A percentile compares a stretch with the other conserved stretches of the same genome.
Evolutionary conservation across 495 filamentous ascomycete genomes (phyloP).

Genomic region (Trichoderma gamsii): DNA sequence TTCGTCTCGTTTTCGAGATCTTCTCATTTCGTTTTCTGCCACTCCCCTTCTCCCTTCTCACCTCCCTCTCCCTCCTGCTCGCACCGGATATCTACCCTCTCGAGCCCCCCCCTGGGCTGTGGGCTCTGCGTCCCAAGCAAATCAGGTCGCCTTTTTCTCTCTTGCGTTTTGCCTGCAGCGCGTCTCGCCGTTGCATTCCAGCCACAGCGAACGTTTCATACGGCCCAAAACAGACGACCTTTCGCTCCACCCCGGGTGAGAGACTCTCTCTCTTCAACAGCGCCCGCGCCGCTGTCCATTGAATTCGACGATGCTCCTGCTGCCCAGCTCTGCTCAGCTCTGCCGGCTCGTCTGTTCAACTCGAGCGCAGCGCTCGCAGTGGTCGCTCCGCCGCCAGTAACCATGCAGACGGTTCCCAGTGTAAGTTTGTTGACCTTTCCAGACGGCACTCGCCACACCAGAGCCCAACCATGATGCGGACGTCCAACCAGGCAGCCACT

Average conservation of each 20-base stretch:
- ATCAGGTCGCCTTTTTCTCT: background rate
- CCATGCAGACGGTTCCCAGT: constrained; percentile 60
- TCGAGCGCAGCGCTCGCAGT: background rate
- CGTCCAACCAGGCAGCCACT: constrained; percentile 13
- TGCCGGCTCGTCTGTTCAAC: constrained; percentile 12
- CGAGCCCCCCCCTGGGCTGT: constrained; percentile 4
- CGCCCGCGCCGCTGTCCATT: constrained; percentile 20
- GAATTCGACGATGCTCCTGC: constrained; percentile 10
- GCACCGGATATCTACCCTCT: background rate
- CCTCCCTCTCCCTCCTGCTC: background rate
- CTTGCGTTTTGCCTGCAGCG: background rate
- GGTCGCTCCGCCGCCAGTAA: constrained; percentile 24
- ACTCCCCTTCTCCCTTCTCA: constrained; percentile 2
- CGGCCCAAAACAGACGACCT: background rate
- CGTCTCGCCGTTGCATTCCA: background rate
- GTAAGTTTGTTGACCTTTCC: constrained; percentile 41
- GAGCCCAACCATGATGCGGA: constrained; percentile 8
- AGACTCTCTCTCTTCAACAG: constrained; percentile 2
- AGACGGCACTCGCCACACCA: background rate
- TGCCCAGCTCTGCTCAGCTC: constrained; percentile 6
- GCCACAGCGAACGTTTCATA: background rate
- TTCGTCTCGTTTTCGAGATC: constrained; percentile 12
- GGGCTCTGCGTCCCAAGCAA: constrained; percentile 1
- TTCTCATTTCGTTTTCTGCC: background rate
- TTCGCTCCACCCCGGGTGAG: constrained; percentile 16